A percentile compares a stretch with the other conserved stretches of the same genome.
Evolutionary conservation across 1,284 basidiomycete species (phyloP).

Genomic region (Dichomitus squalens): DNA sequence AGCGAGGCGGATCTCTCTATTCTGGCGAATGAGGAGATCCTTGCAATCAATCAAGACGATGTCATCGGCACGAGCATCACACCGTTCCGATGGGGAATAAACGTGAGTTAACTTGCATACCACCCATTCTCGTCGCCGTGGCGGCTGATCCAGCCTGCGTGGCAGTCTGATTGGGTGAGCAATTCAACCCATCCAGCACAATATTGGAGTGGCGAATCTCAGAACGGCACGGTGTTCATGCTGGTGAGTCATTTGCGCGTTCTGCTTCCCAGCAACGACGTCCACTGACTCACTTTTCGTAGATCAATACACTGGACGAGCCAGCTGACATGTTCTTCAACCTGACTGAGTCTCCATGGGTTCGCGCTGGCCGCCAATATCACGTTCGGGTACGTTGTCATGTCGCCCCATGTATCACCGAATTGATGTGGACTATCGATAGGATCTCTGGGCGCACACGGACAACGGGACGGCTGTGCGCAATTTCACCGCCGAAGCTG

Average conservation of each 20-base stretch:
- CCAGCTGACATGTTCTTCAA: slow-evolving; percentile 62
- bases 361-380: slow-evolving; percentile 65
- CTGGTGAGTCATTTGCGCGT: slow-evolving; percentile 32
- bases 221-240: slow-evolving; percentile 51
- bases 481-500: slow-evolving; percentile 56
- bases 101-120: slow-evolving; percentile 47
- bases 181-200: slow-evolving; percentile 50
- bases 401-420: background rate
- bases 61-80: slow-evolving; percentile 60
- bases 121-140: background rate
- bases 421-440: background rate
- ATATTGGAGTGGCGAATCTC: slow-evolving; percentile 53
- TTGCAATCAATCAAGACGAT: slow-evolving; percentile 71
- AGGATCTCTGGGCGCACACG: slow-evolving; percentile 73
- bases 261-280: no score
- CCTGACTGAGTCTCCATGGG: slow-evolving; percentile 70
- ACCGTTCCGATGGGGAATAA: slow-evolving; percentile 70
- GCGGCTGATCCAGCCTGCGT: background rate
- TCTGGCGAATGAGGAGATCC: slow-evolving; percentile 62
- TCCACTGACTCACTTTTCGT: background rate
- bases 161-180: slow-evolving; percentile 50
- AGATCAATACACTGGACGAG: slow-evolving; percentile 50
- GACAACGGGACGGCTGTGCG: slow-evolving; percentile 67
- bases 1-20: slow-evolving; percentile 53
- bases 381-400: slow-evolving; percentile 50